Base-by-base conservation (phyloP, 148 eudicot species). In the Camellia sinensis region DNA sequence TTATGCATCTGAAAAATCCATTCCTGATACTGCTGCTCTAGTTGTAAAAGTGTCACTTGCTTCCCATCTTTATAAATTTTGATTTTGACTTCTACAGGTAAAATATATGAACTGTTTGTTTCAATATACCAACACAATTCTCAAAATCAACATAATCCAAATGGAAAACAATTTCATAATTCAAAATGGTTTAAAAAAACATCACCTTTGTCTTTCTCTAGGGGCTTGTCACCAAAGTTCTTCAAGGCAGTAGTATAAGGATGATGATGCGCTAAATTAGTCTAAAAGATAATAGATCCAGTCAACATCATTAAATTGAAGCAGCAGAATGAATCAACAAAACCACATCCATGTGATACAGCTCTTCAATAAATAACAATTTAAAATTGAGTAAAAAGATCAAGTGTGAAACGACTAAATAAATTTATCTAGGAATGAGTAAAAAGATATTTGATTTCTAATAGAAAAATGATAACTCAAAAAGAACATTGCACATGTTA, bases 1-100 rank as follows among this genome's bases (percentile, higher is more conserved):
- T 83, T 82, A 82, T 93, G 98, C 94, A 93, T 89, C 53, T 86
- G 81, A 40, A 80, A 50, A 53, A 93, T 78, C 98, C 98, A 93
- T 67, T 86, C 85, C 50, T 87, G 88, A 80, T 90, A 93, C 18
- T 75, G 88, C 85, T 80, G 88, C 71, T 87, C 92, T 41, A 93
- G 80, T 52, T 86, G 94, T 74, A 48, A 9, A 81, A 86, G 79
- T 45, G 89, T 81, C 80, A 92, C 70, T 43, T 44, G 66, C 82
- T 93, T 93, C 63, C 85, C 89, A 19, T 63, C 83, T 80, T 80
- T 87, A 8, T 2, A 75, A 18, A 90, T 83, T 53, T 76, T 64
- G 15, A 87, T 17, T 45, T 84, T 80, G 18, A 88, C 90, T 19
- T 79, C 97, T 91, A 62, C 87, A 67, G 4, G 21, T 67, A 37